Evolutionary conservation across 768 basidiomycete genomes (phyloP).

Genomic region (Rhizopogon rudus): DNA sequence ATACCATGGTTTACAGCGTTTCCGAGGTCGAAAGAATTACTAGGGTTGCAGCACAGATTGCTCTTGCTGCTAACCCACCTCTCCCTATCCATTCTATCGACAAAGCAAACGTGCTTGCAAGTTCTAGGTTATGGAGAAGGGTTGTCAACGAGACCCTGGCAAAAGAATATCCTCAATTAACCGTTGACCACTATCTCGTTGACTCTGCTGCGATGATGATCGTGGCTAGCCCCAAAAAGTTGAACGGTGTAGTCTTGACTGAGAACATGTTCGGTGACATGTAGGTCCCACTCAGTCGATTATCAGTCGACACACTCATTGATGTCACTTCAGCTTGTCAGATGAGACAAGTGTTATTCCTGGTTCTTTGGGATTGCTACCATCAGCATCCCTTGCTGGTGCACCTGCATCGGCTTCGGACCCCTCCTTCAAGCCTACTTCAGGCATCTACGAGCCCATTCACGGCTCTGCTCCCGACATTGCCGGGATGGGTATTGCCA

Average conservation of each 20-base stretch:
- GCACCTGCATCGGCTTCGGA: conserved; percentile 56
- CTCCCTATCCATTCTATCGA: conserved; percentile 90
- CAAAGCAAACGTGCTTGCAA: conserved; percentile 98
- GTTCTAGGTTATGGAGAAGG: conserved; percentile 90
- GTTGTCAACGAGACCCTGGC: conserved; percentile 82
- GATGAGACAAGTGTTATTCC: conserved; percentile 98
- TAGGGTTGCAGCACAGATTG: conserved; percentile 91
- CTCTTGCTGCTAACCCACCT: conserved; percentile 76
- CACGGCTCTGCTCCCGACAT: conserved; percentile 96
- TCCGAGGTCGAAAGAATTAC: conserved; percentile 92
- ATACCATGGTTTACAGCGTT: conserved; percentile 91
- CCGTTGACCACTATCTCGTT: conserved; percentile 87
- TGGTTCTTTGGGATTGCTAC: conserved; percentile 92
- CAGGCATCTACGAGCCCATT: conserved; percentile 95
- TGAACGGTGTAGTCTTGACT: conserved; percentile 93
- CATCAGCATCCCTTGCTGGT: conserved; percentile 93
- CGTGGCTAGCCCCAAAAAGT: conserved; percentile 80
- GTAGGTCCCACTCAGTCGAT: conserved; percentile 42
- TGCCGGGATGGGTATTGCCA: conserved; percentile 90
- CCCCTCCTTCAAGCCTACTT: conserved; percentile 66
- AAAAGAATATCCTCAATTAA: conserved; percentile 84
- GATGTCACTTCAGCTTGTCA: conserved; percentile 59
- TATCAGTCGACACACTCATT: not conserved
- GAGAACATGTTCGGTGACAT: conserved; percentile 98
- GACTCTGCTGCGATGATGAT: conserved; percentile 97